Evolutionary conservation across 805 yeast species (phyloP), one percentile per base, ranked within the genome.

Genomic region (Maudiozyma barnettii): DNA sequence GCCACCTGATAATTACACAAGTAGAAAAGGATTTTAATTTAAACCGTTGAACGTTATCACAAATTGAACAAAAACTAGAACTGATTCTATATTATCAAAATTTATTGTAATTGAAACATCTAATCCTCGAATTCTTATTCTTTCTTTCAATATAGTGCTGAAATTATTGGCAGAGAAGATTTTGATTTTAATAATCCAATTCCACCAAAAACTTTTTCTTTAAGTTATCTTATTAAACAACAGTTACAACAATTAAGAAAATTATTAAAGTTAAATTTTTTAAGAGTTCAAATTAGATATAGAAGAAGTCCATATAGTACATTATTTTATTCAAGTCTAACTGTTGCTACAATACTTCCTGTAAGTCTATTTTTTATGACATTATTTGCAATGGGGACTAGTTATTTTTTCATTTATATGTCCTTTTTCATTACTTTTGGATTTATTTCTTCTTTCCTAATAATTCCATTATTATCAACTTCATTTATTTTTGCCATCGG

Each of bases 401-500:
- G 56, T 22, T 52, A 53, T 38, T 54, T 60, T 31, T 40, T 60
- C 30, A 31, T 57, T 18, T 61, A 62, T 47, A 42, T 63, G 14
- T 39, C 52, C 1, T 42, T 56, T 16, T 63, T 61, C 43, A 38
- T 60, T 13, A 33, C 47, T 3, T 49, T 60, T 21, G 57, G 56
- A 3, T 26, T 53, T n/a, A 16, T 51, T 2, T 58, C 66, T 3
- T 48, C 62, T 2, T 21, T 59, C 12, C 51, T 63, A 23, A 56
- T 64, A 23, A 43, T 59, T 2, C 68, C 68, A 21, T 46, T 63
- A 35, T 40, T 64, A 41, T 46, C 51, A 1, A 38, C 55, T 4
- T 63, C 68, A 4, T 53, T 60, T 43, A 39, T 55, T 10, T 61
- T 63, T 43, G 66, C 66, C 1, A 46, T 57, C 2, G 57, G 55